Conservation (phyloP, 2,329 filamentous ascomycete genomes). For the Sporothrix schenckii region DNA sequence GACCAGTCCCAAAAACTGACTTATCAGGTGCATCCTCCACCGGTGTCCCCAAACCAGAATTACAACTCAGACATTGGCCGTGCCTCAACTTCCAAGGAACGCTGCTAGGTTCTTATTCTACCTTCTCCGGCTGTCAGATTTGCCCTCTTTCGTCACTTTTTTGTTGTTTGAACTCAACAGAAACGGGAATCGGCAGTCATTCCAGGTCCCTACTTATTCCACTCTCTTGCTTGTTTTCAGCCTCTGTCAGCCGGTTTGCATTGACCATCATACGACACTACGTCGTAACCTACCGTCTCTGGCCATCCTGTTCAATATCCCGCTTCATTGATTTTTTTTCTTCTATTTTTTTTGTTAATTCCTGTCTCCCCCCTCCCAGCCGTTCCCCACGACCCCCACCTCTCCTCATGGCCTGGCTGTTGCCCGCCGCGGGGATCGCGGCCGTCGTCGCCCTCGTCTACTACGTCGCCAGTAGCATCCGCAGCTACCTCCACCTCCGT, state of each 20-base stretch:
- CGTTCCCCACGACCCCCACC: neutral
- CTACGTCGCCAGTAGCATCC: slow-evolving; percentile 10
- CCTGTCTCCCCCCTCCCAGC: neutral
- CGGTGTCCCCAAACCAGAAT: neutral
- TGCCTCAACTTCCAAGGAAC: neutral
- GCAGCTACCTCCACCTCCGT: slow-evolving; percentile 33
- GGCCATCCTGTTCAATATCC: neutral
- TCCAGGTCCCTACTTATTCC: neutral
- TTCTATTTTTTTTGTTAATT: neutral
- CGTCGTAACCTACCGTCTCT: neutral
- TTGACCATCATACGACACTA: slow-evolving; percentile 23
- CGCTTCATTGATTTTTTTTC: neutral
- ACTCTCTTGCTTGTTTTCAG: neutral
- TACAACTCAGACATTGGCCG: neutral
- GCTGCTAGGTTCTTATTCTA: neutral
- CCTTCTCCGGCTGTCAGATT: neutral
- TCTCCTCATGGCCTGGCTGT: slow-evolving; percentile 15
- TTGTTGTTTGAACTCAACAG: neutral
- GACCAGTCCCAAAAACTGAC: slow-evolving; percentile 18
- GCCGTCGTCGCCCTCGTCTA: slow-evolving; percentile 8
- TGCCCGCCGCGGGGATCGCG: slow-evolving; percentile 14
- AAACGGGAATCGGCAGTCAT: no score
- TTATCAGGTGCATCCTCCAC: slow-evolving; percentile 3
- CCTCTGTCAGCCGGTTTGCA: neutral
- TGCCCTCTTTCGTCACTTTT: neutral